Evolutionary conservation across 352 stramenopile species (phyloP).

Genomic region (Phytophthora europaea): DNA sequence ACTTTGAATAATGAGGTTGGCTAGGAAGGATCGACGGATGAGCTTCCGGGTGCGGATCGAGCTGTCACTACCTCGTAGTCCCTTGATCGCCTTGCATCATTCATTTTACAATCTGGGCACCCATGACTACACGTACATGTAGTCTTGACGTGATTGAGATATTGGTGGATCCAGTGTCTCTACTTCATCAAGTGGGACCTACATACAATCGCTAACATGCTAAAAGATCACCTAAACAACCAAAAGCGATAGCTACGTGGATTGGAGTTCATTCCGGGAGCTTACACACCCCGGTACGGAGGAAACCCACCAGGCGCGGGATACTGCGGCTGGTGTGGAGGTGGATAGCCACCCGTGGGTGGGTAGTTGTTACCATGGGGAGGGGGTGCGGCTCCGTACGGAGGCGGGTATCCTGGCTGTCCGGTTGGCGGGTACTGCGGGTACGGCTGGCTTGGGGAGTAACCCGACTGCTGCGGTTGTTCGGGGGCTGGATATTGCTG

Average conservation of each 20-base stretch:
- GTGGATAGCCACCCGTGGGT: constrained; percentile 26
- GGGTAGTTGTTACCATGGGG: constrained; percentile 37
- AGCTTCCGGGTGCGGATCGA: no score
- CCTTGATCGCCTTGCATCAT: not conserved
- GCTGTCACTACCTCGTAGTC: not conserved
- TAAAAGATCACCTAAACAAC: not conserved
- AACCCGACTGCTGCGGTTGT: constrained; percentile 19
- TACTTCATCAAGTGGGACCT: no score
- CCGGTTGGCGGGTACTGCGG: constrained; percentile 38
- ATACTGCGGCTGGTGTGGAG: constrained; percentile 29
- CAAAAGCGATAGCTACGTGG: not conserved
- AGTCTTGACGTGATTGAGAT: not conserved
- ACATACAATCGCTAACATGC: no score
- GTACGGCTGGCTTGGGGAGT: constrained; percentile 18
- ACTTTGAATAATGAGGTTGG: constrained; percentile 47
- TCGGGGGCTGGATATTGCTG: constrained; percentile 34
- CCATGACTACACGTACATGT: not conserved
- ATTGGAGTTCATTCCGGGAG: not conserved
- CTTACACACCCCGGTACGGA: constrained; percentile 38
- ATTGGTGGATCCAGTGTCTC: not conserved
- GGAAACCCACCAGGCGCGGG: constrained; percentile 38
- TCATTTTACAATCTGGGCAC: not conserved
- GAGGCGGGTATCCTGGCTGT: constrained; percentile 39
- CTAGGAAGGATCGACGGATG: not conserved
- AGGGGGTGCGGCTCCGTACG: constrained; percentile 46